Percentiles rank a stretch among this genome's conserved stretches.
These are phyloP conservation scores for Verticillium isaacii DNA, from an alignment of 2,329 filamentous ascomycete genomes.

Conservation along the genomic window DNA sequence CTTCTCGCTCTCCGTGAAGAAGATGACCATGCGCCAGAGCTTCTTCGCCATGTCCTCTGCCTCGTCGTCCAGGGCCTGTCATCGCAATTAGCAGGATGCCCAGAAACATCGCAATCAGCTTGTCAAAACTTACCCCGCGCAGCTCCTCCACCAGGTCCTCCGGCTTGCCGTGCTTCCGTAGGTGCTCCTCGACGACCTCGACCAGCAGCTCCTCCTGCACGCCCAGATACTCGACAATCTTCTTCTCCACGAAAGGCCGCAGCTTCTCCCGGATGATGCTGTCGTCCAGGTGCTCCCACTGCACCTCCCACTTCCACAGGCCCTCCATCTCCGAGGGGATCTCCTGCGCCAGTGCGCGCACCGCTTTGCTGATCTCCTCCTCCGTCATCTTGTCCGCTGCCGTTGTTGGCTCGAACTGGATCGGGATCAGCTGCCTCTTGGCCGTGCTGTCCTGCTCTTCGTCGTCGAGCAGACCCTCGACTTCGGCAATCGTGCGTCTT, in stretches of 20 bases:
- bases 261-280: constrained; percentile 78
- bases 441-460: constrained; percentile 75
- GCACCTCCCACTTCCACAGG: constrained; percentile 87
- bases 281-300: constrained; percentile 88
- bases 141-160: constrained; percentile 78
- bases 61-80: constrained; percentile 84
- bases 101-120: constrained; percentile 1
- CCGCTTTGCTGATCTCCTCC: constrained; percentile 80
- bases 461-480: constrained; percentile 91
- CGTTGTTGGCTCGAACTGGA: constrained; percentile 70
- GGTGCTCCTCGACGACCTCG: constrained; percentile 83
- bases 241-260: constrained; percentile 94
- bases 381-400: constrained; percentile 69
- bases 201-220: constrained; percentile 95
- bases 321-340: constrained; percentile 84
- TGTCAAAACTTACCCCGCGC: constrained; percentile 60
- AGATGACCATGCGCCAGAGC: constrained; percentile 97
- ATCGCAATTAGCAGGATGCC: constrained; percentile 19
- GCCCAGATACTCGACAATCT: constrained; percentile 93
- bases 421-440: constrained; percentile 74
- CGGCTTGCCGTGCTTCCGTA: constrained; percentile 71
- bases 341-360: constrained; percentile 77
- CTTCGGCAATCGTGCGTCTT: constrained; percentile 82
- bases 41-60: constrained; percentile 93
- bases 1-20: constrained; percentile 94